Conservation (phyloP, 1,284 basidiomycete species). For the Melampsora americana region DNA sequence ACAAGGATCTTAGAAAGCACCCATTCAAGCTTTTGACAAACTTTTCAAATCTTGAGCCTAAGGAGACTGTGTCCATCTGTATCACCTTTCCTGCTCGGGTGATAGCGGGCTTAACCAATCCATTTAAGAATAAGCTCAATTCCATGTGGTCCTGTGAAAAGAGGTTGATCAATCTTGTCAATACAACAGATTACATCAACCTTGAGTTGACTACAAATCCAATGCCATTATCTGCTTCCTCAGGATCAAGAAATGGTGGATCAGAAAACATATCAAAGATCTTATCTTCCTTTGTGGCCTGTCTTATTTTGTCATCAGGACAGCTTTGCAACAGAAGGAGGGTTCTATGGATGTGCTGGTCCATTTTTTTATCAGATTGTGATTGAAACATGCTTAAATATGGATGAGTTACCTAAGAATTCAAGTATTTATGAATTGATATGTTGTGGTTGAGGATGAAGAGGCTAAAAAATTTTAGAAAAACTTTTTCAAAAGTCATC, state of each 20-base stretch:
- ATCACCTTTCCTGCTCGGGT: neutral
- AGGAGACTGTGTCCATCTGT: neutral
- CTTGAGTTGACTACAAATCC: neutral
- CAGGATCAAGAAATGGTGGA: neutral
- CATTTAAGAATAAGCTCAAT: neutral
- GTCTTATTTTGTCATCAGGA: neutral
- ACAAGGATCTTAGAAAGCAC: neutral
- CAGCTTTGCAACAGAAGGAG: neutral
- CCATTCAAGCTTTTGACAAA: neutral
- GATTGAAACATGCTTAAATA: neutral
- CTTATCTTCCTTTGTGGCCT: neutral
- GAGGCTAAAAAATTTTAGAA: too few relatives aligned
- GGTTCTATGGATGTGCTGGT: neutral
- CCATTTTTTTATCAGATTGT: neutral
- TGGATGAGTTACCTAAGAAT: too few relatives aligned
- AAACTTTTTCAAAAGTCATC: too few relatives aligned
- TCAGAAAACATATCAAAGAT: neutral
- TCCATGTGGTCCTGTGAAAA: neutral
- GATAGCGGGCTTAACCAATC: neutral
- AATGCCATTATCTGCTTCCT: neutral
- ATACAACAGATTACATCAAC: neutral
- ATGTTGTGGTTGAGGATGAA: too few relatives aligned
- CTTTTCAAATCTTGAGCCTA: neutral
- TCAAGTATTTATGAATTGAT: too few relatives aligned
- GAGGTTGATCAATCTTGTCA: neutral